Evolutionary conservation across 805 yeast genomes (phyloP), one percentile per base, ranked within the genome.

Genomic region (Wickerhamomyces sydowiorum): DNA sequence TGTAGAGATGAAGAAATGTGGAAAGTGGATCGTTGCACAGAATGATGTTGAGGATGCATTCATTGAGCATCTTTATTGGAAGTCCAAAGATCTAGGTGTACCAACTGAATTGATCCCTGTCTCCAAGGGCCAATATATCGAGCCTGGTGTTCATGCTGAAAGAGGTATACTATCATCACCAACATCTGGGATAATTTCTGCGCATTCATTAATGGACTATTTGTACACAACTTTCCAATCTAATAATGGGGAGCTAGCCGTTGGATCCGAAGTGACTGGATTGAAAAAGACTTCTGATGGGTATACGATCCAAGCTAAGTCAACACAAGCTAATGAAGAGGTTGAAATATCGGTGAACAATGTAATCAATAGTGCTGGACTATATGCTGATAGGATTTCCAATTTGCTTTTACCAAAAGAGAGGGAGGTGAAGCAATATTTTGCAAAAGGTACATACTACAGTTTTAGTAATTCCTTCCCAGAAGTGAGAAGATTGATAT

Each of bases 1-100:
- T 12, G 80, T 86, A 3, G 78, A 76, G n/a, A 60, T 80, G 54
- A 52, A 62, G 27, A 65, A 71, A 36, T 84, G 95, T 63, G 96
- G 93, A 17, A 82, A 89, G 58, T 85, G 95, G 89, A 64, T 89
- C 3, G 89, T 89, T 14, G 96, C 96, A 0, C 96, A 88, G 57
- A 70, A 70, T 38, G 87, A 78, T 19, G 47, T 47, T 1, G 90
- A 89, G 53, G 69, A 66, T 31, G 78, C 78, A 22, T 78, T 76
- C 53, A 65, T 89, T 33, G 73, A 77, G 32, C 59, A 64, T 20
- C 54, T 89, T 46, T 71, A 74, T 49, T 61, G 61, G 9, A 75
- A 73, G 39, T 74, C 87, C 5, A 47, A 60, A 37, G 56, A 62
- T 3, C 58, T 84, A 10, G 79, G 75, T 1, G 79, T 82, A 0